phyloP scores from a whole-genome alignment of 345 rosid genomes.

The Mercurialis annua region DNA sequence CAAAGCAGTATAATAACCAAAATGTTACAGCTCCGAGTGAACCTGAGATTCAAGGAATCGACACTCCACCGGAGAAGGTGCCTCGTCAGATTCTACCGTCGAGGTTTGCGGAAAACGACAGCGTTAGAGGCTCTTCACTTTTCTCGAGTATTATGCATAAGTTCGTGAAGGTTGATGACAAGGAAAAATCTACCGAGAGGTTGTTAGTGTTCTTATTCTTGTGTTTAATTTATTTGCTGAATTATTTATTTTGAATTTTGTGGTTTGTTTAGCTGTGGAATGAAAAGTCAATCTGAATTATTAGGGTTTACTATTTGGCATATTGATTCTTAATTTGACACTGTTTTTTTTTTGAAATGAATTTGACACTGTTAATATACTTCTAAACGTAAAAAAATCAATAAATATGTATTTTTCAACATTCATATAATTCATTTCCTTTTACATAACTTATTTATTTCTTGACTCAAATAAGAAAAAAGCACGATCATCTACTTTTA shows the following conservation, averaged over 20 bases:
- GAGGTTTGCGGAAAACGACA: conserved; percentile 27
- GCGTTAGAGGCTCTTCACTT: conserved; percentile 43
- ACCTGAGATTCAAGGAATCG: conserved; percentile 42
- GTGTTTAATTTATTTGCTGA: no score
- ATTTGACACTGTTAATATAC: no score
- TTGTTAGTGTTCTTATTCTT: conserved; percentile 14
- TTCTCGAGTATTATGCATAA: conserved; percentile 85
- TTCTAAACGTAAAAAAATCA: neutral
- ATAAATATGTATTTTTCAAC: neutral
- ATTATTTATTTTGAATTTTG: conserved; percentile 6
- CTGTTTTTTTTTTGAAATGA: no score
- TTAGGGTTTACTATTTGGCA: no score
- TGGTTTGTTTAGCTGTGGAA: neutral
- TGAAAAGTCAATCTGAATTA: neutral
- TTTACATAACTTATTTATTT: no score
- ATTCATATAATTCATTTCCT: no score
- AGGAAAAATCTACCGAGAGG: conserved; percentile 42
- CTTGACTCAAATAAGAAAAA: no score
- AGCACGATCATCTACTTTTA: neutral
- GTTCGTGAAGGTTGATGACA: conserved; percentile 60
- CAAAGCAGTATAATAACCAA: conserved; percentile 22
- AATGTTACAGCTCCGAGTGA: conserved; percentile 12
- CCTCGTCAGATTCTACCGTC: conserved; percentile 64
- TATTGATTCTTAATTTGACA: no score
- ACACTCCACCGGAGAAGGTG: conserved; percentile 91